Conservation (phyloP, 2,329 filamentous ascomycete species). For the Fusarium siculi region DNA sequence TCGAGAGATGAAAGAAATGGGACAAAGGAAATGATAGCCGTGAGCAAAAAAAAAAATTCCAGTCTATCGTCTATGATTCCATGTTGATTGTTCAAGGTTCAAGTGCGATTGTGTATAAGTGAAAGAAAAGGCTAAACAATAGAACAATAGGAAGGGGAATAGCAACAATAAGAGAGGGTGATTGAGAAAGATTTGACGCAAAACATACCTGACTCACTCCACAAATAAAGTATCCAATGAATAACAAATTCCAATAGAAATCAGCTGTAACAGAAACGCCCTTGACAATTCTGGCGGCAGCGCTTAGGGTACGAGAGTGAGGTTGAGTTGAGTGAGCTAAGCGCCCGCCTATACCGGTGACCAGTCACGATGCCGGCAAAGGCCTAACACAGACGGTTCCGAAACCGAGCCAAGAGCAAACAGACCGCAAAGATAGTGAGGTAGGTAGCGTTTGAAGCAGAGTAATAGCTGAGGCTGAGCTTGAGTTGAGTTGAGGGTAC, state of each 20-base stretch:
- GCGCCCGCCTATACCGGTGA: slow-evolving; percentile 36
- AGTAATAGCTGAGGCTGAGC: slow-evolving; percentile 4
- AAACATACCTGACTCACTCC: slow-evolving; percentile 40
- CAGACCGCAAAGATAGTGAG: background rate
- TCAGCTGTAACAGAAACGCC: slow-evolving; percentile 28
- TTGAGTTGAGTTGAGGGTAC: slow-evolving; percentile 14
- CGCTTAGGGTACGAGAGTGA: slow-evolving; percentile 38
- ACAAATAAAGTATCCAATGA: slow-evolving; percentile 38
- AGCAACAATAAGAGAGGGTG: slow-evolving; percentile 43
- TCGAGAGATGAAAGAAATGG: slow-evolving; percentile 26
- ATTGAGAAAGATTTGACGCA: slow-evolving; percentile 18
- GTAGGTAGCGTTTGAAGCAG: slow-evolving; percentile 11
- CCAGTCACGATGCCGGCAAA: slow-evolving; percentile 38
- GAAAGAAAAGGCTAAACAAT: slow-evolving; percentile 28
- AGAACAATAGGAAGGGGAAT: slow-evolving; percentile 28
- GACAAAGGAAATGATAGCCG: slow-evolving; percentile 35
- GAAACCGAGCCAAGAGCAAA: slow-evolving; percentile 38
- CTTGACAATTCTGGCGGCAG: slow-evolving; percentile 37
- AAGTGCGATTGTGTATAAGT: slow-evolving; percentile 25
- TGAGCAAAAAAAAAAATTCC: slow-evolving; percentile 13
- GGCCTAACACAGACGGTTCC: slow-evolving; percentile 22
- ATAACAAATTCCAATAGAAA: slow-evolving; percentile 22
- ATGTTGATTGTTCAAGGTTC: slow-evolving; percentile 31
- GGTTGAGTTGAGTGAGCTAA: slow-evolving; percentile 36
- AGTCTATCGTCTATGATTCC: slow-evolving; percentile 44